Evolutionary conservation across 2,329 filamentous ascomycete genomes (phyloP).

Genomic region (Diaporthe sp.): DNA sequence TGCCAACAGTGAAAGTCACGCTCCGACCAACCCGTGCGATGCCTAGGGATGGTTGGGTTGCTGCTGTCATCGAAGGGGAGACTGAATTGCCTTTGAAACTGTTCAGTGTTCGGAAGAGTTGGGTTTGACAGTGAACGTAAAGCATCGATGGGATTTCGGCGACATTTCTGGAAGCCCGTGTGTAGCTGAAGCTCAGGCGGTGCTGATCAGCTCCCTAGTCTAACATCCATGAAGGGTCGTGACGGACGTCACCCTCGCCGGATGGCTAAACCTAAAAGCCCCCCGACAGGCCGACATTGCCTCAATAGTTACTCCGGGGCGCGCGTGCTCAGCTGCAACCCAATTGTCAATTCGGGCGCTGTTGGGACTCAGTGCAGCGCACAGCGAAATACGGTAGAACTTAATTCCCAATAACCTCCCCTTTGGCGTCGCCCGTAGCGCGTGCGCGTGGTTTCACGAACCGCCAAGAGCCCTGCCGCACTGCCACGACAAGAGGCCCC

Average conservation of each 20-base stretch:
- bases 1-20: background rate
- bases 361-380: background rate
- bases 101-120: slow-evolving; percentile 2
- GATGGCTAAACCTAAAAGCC: slow-evolving; percentile 26
- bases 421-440: background rate
- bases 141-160: slow-evolving; percentile 11
- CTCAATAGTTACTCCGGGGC: slow-evolving; percentile 20
- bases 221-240: slow-evolving; percentile 10
- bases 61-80: background rate
- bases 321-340: slow-evolving; percentile 27
- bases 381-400: slow-evolving; percentile 4
- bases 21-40: slow-evolving; percentile 12
- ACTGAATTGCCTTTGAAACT: slow-evolving; percentile 14
- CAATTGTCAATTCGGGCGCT: background rate
- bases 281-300: slow-evolving; percentile 12
- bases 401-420: slow-evolving; percentile 11
- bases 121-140: slow-evolving; percentile 5
- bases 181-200: slow-evolving; percentile 15
- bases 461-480: slow-evolving; percentile 12
- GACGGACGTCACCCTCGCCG: slow-evolving; percentile 20
- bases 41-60: background rate
- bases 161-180: slow-evolving; percentile 16
- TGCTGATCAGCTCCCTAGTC: background rate
- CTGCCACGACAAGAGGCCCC: background rate
- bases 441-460: background rate